phyloP scores from a whole-genome alignment of 148 eudicot species.

The Talinum fruticosum region DNA sequence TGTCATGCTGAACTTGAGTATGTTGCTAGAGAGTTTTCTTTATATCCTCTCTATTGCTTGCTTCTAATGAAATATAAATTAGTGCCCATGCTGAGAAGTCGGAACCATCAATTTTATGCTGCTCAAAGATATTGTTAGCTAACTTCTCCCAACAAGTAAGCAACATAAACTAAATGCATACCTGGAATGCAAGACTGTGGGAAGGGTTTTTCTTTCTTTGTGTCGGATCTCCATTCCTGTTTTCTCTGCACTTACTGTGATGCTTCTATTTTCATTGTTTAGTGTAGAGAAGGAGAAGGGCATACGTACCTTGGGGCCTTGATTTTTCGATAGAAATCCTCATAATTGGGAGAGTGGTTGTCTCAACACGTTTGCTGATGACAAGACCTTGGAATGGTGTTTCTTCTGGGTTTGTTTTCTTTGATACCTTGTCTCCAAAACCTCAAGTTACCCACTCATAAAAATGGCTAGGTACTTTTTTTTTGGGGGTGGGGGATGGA shows the following conservation, averaged over 20 bases:
- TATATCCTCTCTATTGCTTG: neutral
- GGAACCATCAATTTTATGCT: neutral
- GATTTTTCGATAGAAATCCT: neutral
- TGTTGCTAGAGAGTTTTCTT: neutral
- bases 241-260: neutral
- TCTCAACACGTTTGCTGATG: neutral
- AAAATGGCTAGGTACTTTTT: too few relatives aligned
- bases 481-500: too few relatives aligned
- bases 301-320: neutral
- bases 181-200: neutral
- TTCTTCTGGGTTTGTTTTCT: neutral
- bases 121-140: constrained; percentile 5
- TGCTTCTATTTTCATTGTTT: neutral
- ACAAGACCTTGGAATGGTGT: neutral
- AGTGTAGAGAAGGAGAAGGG: neutral
- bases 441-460: neutral
- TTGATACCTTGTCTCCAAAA: neutral
- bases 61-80: neutral
- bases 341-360: neutral
- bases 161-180: neutral
- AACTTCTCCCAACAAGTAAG: neutral
- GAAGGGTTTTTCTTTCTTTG: neutral
- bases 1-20: neutral
- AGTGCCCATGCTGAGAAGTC: neutral
- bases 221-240: neutral